Conservation (phyloP, 2,329 filamentous ascomycete genomes). For the Fusarium sp. region DNA sequence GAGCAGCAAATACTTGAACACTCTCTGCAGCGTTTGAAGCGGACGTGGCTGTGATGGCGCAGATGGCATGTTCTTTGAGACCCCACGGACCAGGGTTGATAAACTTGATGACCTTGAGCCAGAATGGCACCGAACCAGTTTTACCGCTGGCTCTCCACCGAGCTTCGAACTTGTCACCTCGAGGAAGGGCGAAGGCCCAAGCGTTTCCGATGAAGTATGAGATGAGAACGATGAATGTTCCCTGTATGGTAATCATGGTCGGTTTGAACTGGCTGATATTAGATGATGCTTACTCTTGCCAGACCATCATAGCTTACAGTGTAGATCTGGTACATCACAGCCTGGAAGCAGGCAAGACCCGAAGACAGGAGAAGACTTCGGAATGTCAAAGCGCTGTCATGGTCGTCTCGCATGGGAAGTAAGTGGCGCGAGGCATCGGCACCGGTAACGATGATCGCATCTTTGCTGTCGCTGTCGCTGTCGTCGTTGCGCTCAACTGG, state of each 20-base stretch:
- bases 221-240: constrained; percentile 68
- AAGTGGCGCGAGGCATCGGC: constrained; percentile 62
- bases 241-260: constrained; percentile 58
- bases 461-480: constrained; percentile 52
- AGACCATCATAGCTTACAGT: constrained; percentile 49
- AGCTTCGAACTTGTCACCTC: constrained; percentile 61
- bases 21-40: constrained; percentile 61
- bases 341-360: constrained; percentile 62
- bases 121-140: constrained; percentile 55
- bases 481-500: constrained; percentile 35
- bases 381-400: constrained; percentile 63
- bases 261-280: constrained; percentile 61
- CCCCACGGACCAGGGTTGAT: constrained; percentile 64
- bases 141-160: constrained; percentile 58
- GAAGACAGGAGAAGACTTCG: constrained; percentile 63
- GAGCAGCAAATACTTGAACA: constrained; percentile 58
- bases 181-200: constrained; percentile 55
- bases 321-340: constrained; percentile 67
- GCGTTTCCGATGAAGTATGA: constrained; percentile 65
- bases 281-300: background rate
- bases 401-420: constrained; percentile 64
- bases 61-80: constrained; percentile 67
- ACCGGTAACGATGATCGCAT: constrained; percentile 63
- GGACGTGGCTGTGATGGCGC: constrained; percentile 64
- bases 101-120: constrained; percentile 56